Base-by-base conservation (phyloP, 352 stramenopile genomes). In the Hyaloperonospora brassicae region DNA sequence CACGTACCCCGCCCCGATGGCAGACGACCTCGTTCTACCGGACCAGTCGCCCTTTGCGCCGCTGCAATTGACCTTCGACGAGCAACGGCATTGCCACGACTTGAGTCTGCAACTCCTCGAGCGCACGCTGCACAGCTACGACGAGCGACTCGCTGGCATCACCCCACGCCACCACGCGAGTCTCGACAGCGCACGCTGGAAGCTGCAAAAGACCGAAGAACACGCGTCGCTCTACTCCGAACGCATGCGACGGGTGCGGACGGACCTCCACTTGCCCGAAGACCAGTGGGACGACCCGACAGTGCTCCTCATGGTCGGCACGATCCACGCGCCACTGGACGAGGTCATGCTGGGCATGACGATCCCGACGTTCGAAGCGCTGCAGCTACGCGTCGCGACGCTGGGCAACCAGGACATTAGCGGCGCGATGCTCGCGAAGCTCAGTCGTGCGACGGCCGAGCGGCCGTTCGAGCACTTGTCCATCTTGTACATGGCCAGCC, bases 291-390 rank as follows among this genome's bases (percentile, higher is more conserved):
- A 53, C 3, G 58, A 71, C 23, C 66, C 66, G 5, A 57, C 52
- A 1, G 57, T 67, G 14, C 50, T 84, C 23, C 62, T 79, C 31
- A 68, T 72, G 50, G 66, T 70, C 31, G 71, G 73, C 5, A 76
- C 57, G 6, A 78, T 81, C 36, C 64, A 48, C 24, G 61, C 64
- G 4, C 47, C 64, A n/a, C 40, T 87, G 22, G 68, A 86, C 36
- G 72, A 87, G 36, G 61, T 84, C 49, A 84, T 87, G 74, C 76
- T 80, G 48, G 74, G 79, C 13, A 68, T 82, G 40, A 22, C 59
- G 0, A 57, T 62, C 2, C 64, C 64, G 2, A 65, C 72, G 9
- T 76, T 80, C 21, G 69, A 79, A 58, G 44, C 70, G 39, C 67
- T 73, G 10, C 51, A 66, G 57, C 46, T 74, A 8, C 77, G 64